Evolutionary conservation across 2,329 filamentous ascomycete genomes (phyloP).

Genomic region (Talaromyces sp.): DNA sequence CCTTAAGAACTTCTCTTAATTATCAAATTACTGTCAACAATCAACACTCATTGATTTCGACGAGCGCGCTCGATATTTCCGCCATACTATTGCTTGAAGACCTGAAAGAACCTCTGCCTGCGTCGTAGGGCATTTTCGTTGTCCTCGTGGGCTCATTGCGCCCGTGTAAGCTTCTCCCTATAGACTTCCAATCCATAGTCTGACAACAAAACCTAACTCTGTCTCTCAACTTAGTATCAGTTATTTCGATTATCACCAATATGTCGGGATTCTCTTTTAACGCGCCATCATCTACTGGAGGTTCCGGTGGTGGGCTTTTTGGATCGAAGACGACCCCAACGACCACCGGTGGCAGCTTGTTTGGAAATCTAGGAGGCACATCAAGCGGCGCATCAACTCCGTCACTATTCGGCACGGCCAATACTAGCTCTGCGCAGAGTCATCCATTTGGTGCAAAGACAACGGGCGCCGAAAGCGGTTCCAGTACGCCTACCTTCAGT

Average conservation of each 20-base stretch:
- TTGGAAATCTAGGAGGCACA: constrained; percentile 36
- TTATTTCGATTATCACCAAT: constrained; percentile 24
- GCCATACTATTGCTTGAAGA: not conserved
- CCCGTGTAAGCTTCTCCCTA: constrained; percentile 1
- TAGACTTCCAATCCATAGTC: not conserved
- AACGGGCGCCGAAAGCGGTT: constrained; percentile 17
- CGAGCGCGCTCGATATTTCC: not conserved
- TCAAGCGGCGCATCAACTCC: constrained; percentile 29
- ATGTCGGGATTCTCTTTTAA: constrained; percentile 34
- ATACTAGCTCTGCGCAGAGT: constrained; percentile 20
- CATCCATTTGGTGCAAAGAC: constrained; percentile 26
- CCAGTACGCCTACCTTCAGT: constrained; percentile 27
- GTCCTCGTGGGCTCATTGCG: not conserved
- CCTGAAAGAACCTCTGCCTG: not conserved
- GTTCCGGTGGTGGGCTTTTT: constrained; percentile 31
- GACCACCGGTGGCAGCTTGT: constrained; percentile 29
- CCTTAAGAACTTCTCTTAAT: constrained; percentile 1
- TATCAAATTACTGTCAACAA: not conserved
- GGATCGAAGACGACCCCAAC: constrained; percentile 19
- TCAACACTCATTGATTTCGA: not conserved
- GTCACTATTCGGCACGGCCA: constrained; percentile 32
- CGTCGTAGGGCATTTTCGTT: not conserved
- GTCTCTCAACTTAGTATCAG: not conserved
- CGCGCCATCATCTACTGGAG: constrained; percentile 31
- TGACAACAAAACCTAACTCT: not conserved